A percentile compares a stretch with the other conserved stretches of the same genome.
phyloP scores from a whole-genome alignment of 164 flowering plant genomes.

The Dillenia turbinata region DNA sequence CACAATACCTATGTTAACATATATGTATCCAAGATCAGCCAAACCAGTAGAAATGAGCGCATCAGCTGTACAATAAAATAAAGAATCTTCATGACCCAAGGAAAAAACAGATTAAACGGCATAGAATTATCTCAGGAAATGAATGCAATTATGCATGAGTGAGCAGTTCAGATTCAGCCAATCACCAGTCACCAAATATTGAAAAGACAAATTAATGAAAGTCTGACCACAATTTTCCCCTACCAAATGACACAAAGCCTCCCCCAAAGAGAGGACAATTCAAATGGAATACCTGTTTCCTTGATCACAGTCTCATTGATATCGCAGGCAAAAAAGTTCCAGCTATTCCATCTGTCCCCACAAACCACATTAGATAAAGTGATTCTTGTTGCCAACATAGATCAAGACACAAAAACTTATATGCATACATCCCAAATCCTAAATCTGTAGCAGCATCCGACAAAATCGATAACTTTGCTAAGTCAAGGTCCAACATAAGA shows the following conservation, averaged over 20 bases:
- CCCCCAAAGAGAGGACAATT: too few relatives aligned
- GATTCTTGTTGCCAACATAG: too few relatives aligned
- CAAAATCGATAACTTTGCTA: too few relatives aligned
- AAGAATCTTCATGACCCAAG: background rate
- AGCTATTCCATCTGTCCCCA: constrained; percentile 87
- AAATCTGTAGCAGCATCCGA: too few relatives aligned
- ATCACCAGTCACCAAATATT: background rate
- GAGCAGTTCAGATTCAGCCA: too few relatives aligned
- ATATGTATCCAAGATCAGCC: constrained; percentile 74
- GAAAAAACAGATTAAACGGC: background rate
- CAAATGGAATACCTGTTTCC: constrained; percentile 55
- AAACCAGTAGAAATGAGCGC: constrained; percentile 84
- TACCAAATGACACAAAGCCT: too few relatives aligned
- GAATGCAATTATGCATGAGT: too few relatives aligned
- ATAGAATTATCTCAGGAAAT: background rate
- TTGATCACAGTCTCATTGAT: constrained; percentile 76
- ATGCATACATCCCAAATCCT: too few relatives aligned
- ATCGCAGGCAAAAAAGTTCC: constrained; percentile 91
- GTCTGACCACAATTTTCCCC: too few relatives aligned
- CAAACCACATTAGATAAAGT: background rate
- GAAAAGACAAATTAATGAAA: too few relatives aligned
- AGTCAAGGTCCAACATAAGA: too few relatives aligned
- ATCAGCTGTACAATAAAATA: constrained; percentile 63
- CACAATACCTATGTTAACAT: constrained; percentile 86
- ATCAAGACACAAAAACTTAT: too few relatives aligned